These are phyloP conservation scores for Tylopilus rubrobrunneus DNA, from an alignment of 768 basidiomycete genomes.

Conservation along the genomic window DNA sequence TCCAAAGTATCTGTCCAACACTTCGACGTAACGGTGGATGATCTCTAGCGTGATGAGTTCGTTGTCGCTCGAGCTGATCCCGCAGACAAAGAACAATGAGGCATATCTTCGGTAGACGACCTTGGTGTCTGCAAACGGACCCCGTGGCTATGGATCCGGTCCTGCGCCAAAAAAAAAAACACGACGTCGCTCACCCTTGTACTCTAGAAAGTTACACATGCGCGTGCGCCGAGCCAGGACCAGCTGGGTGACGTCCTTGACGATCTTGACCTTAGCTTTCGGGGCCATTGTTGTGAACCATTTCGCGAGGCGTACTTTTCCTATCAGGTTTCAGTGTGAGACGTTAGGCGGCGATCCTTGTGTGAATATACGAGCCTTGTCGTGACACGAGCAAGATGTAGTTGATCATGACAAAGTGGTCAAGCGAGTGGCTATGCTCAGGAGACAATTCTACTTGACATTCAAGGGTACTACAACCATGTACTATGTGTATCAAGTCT, in stretches of 20 bases:
- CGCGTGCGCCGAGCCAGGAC: constrained; percentile 82
- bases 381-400: constrained; percentile 92
- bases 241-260: constrained; percentile 93
- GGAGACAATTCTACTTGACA: background rate
- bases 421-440: constrained; percentile 23
- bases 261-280: constrained; percentile 83
- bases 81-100: constrained; percentile 91
- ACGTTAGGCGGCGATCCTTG: background rate
- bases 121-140: constrained; percentile 55
- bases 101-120: constrained; percentile 95
- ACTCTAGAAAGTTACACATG: constrained; percentile 97
- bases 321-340: constrained; percentile 37
- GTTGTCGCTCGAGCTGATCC: constrained; percentile 80
- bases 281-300: constrained; percentile 88
- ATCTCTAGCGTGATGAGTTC: constrained; percentile 90
- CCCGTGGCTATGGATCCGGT: background rate
- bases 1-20: constrained; percentile 63
- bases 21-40: constrained; percentile 91
- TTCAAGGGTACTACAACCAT: background rate
- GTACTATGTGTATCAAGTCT: background rate
- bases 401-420: constrained; percentile 61
- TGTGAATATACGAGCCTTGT: constrained; percentile 57
- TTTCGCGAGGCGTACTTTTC: constrained; percentile 92
- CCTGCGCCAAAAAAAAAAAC: background rate
- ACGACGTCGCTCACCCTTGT: constrained; percentile 65